Evolutionary conservation across 1,139 yeast species (phyloP).

Genomic region (Debaryomyces fabryi): DNA sequence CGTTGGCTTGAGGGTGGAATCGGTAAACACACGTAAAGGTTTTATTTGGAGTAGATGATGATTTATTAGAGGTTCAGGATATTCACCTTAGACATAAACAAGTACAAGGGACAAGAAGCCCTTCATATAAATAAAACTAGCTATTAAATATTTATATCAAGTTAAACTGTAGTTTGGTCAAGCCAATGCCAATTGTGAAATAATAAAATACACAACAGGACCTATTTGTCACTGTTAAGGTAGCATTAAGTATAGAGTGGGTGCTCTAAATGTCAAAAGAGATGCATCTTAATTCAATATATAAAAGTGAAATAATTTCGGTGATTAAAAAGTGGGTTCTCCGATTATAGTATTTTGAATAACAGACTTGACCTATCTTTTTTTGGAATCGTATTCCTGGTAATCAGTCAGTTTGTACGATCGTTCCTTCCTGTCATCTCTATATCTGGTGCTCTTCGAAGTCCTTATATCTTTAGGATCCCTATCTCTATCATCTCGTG

Average conservation of each 20-base stretch:
- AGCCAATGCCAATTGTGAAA: too few relatives aligned
- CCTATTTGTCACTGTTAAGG: too few relatives aligned
- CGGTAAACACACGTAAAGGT: neutral
- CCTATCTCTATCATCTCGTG: neutral
- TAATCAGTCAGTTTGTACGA: neutral
- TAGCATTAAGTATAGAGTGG: too few relatives aligned
- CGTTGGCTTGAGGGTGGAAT: slow-evolving; percentile 1
- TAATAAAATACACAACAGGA: too few relatives aligned
- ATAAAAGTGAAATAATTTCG: too few relatives aligned
- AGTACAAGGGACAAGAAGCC: neutral
- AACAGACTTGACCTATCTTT: neutral
- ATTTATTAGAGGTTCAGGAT: neutral
- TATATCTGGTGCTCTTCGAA: neutral
- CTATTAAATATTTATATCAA: too few relatives aligned
- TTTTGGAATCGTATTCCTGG: neutral
- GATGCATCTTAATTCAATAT: too few relatives aligned
- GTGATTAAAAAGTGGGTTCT: neutral
- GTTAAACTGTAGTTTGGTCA: too few relatives aligned
- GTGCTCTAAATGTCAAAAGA: too few relatives aligned
- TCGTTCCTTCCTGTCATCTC: neutral
- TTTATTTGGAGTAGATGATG: neutral
- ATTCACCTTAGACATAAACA: neutral
- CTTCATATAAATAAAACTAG: too few relatives aligned
- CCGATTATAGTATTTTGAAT: neutral
- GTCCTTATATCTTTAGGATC: neutral